Base-by-base conservation (phyloP, 1,284 basidiomycete genomes). In the Microbotryum intermedium region DNA sequence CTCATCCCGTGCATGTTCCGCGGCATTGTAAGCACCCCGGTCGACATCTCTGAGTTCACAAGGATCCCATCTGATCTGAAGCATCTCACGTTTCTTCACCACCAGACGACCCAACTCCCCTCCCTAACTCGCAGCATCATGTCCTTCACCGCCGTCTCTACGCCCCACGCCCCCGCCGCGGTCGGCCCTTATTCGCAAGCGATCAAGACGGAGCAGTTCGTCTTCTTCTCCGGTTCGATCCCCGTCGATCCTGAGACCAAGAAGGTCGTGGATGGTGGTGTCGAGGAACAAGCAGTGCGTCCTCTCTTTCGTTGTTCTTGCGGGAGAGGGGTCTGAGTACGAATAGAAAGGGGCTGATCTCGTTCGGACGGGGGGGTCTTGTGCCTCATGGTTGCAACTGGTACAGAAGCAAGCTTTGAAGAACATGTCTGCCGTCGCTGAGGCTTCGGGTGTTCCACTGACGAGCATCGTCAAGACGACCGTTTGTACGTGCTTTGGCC, bases 141-240 rank as follows among this genome's bases (percentile, higher is more conserved):
- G 53, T 52, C 58, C 48, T 60, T 51, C 55, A 26, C 48, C 6
- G 52, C 53, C 44, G 62, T 62, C 53, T 48, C 60, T 10, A 60
- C 62, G 16, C 47, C 47, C 21, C 44, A 55, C 26, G 90, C 90
- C 5, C 86, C 90, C 2, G 81, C 84, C 26, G 90, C 91, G 18
- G 85, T 94, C 65, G 91, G 91, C 2, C 91, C 91, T 28, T 95
- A 94, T 77, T 85, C 84, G 59, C 89, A 97, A 57, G 67, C 87
- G 10, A 83, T 92, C 76, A 88, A 87, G 72, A 82, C 84, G 67
- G 89, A 89, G 61, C 84, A 88, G 69, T 81, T 92, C 58, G 83
- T 95, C 68, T 59, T 93, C 78, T 80, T 85, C 52, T 94, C 90
- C 7, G 94, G 94, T 56, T 88, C 86, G 72, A 88, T 97, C 71